Evolutionary conservation across 2,329 filamentous ascomycete genomes (phyloP).

Genomic region (Phialemonium atrogriseum): DNA sequence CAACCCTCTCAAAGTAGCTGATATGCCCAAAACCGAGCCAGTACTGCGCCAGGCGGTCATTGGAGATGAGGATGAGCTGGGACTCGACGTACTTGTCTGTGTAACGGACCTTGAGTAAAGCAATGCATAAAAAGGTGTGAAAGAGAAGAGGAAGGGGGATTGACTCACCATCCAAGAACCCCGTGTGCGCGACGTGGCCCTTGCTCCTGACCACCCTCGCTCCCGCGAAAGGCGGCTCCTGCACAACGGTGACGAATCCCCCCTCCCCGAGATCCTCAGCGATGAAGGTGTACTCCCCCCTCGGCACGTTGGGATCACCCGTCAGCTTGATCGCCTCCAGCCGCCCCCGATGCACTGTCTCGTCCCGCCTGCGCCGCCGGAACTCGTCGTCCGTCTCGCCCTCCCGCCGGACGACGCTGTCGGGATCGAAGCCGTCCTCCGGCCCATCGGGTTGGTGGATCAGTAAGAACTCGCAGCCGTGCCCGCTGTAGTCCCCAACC

Average conservation of each 20-base stretch:
- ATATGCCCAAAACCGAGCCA: slow-evolving; percentile 61
- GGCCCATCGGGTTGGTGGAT: slow-evolving; percentile 64
- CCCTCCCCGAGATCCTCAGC: slow-evolving; percentile 64
- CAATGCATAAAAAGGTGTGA: neutral
- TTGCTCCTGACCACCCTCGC: slow-evolving; percentile 63
- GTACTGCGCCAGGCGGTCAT: slow-evolving; percentile 71
- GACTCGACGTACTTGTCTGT: slow-evolving; percentile 67
- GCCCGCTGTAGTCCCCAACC: slow-evolving; percentile 81
- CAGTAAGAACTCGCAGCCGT: slow-evolving; percentile 83
- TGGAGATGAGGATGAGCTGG: slow-evolving; percentile 70
- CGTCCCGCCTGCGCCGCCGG: slow-evolving; percentile 33
- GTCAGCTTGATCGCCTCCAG: slow-evolving; percentile 86
- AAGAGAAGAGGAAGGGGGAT: too few species aligned
- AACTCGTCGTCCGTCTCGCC: slow-evolving; percentile 39
- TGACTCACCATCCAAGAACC: slow-evolving; percentile 66
- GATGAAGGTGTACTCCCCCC: slow-evolving; percentile 76
- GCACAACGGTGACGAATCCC: slow-evolving; percentile 56
- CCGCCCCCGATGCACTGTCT: slow-evolving; percentile 52
- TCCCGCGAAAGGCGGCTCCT: slow-evolving; percentile 63
- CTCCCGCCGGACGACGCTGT: slow-evolving; percentile 28
- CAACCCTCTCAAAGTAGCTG: slow-evolving; percentile 51
- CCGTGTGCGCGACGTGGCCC: slow-evolving; percentile 69
- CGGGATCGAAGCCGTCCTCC: slow-evolving; percentile 30
- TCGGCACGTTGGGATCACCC: slow-evolving; percentile 81
- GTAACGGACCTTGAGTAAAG: slow-evolving; percentile 2